Evolutionary conservation across 2,329 filamentous ascomycete genomes (phyloP), one percentile per base, ranked within the genome.

Genomic region (Epichloe gansuensis): DNA sequence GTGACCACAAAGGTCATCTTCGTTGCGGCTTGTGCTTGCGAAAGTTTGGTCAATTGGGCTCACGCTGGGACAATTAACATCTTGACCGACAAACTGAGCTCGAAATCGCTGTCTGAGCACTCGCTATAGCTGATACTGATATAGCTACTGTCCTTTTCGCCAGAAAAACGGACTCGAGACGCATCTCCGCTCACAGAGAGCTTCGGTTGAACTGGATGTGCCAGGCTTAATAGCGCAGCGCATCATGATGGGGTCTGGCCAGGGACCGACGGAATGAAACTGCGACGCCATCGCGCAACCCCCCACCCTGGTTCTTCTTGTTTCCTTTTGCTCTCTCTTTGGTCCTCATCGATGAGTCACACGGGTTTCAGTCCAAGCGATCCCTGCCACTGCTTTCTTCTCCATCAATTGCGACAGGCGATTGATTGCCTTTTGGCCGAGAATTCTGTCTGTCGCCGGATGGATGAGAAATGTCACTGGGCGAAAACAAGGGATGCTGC

Each of bases 291-390:
- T 47, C 31, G 55, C 31, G 55, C 36, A 53, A 17, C 36, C 23
- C 31, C 36, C 36, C 41, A n/a, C 38, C 51, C 34, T 17, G 17
- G 25, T 34, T 23, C n/a, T 47, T 38, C 21, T 35, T 38, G 23
- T 39, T 41, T n/a, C 31, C 53, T 55, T 51, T 39, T 54, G 51
- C 54, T 47, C 56, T 54, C 52, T 53, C 50, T 51, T 49, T 51
- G 45, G 27, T 43, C 27, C 47, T n/a, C 17, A 45, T 38, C 46
- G 40, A 55, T 60, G 58, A 60, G 58, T 60, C 58, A 60, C 53
- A 58, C 54, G 41, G 39, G 57, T 59, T 57, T 57, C 53, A 55
- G 48, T 54, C 45, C 49, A 55, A 43, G 47, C 21, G 31, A 52
- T 50, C 49, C 54, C 50, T 57, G 52, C 58, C 60, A 42, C 21